Conservation (phyloP, 768 basidiomycete species). For the Amanita rubescens region DNA sequence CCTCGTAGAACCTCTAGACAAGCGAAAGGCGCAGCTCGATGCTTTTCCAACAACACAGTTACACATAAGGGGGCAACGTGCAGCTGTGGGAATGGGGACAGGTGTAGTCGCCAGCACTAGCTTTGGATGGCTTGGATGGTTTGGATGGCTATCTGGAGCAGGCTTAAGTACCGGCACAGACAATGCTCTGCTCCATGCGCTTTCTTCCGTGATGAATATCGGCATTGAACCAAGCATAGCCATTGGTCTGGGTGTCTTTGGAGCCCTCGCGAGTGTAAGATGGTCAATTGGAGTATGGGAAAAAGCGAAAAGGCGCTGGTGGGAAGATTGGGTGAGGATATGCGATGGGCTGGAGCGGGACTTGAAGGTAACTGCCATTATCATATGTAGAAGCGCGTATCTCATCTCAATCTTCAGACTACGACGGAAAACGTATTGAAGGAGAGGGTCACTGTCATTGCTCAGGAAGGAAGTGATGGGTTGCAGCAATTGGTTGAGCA, state of each 20-base stretch:
- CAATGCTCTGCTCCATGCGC: background rate
- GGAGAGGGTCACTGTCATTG: slow-evolving; percentile 45
- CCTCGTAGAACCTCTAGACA: slow-evolving; percentile 43
- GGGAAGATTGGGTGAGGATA: slow-evolving; percentile 57
- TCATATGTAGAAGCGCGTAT: background rate
- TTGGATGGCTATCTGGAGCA: slow-evolving; percentile 38
- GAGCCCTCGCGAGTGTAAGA: slow-evolving; percentile 40
- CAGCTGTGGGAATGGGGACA: slow-evolving; percentile 42
- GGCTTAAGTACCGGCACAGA: slow-evolving; percentile 19
- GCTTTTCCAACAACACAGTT: slow-evolving; percentile 48
- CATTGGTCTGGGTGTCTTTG: slow-evolving; percentile 50
- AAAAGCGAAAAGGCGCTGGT: slow-evolving; percentile 57
- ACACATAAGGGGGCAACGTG: slow-evolving; percentile 57
- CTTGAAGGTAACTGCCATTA: slow-evolving; percentile 37
- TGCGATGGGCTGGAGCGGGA: slow-evolving; percentile 59
- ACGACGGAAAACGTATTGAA: slow-evolving; percentile 39
- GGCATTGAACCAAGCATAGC: slow-evolving; percentile 51
- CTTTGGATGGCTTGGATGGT: slow-evolving; percentile 56
- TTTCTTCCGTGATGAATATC: slow-evolving; percentile 12
- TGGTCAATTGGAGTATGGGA: slow-evolving; percentile 69
- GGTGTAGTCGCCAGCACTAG: slow-evolving; percentile 42
- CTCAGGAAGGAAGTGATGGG: slow-evolving; percentile 41
- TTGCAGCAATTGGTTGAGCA: slow-evolving; percentile 33
- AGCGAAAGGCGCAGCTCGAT: slow-evolving; percentile 47
- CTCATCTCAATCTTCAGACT: slow-evolving; percentile 25